Percentiles rank a stretch among this genome's conserved stretches.
Evolutionary conservation across 192 early-diverging fungal genomes (phyloP).

Genomic region (Linnemannia schmuckeri): DNA sequence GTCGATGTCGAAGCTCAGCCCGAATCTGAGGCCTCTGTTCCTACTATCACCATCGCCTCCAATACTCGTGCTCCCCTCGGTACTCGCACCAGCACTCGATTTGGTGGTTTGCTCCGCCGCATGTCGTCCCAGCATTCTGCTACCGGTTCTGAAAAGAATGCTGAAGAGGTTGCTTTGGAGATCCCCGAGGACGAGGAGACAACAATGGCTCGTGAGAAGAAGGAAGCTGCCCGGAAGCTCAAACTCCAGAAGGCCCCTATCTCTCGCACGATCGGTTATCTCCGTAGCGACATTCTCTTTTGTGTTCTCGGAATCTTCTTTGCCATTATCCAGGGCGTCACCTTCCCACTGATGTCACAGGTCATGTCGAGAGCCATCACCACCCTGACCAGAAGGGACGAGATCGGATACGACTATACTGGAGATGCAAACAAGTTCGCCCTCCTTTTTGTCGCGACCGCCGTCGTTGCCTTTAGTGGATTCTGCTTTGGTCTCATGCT

Average conservation of each 20-base stretch:
- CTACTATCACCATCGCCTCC: conserved; percentile 28
- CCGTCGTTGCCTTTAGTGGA: conserved; percentile 43
- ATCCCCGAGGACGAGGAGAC: conserved; percentile 34
- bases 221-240: conserved; percentile 39
- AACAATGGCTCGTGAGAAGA: conserved; percentile 31
- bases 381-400: conserved; percentile 38
- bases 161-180: conserved; percentile 20
- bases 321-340: conserved; percentile 71
- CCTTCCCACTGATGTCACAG: conserved; percentile 79
- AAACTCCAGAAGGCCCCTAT: conserved; percentile 50
- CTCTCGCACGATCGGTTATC: conserved; percentile 29
- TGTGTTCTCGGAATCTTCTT: conserved; percentile 66
- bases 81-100: conserved; percentile 31
- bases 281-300: conserved; percentile 13
- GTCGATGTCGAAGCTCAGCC: conserved; percentile 22
- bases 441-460: conserved; percentile 62
- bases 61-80: conserved; percentile 16
- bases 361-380: conserved; percentile 62
- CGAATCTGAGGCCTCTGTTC: not conserved
- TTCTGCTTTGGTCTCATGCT: conserved; percentile 23
- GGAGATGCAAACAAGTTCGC: conserved; percentile 66
- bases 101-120: conserved; percentile 37
- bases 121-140: conserved; percentile 34
- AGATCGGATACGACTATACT: conserved; percentile 35
- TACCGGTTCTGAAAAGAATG: conserved; percentile 27